Evolutionary conservation across 352 stramenopile species (phyloP).

Genomic region (Globisporangium cylindrosporum): DNA sequence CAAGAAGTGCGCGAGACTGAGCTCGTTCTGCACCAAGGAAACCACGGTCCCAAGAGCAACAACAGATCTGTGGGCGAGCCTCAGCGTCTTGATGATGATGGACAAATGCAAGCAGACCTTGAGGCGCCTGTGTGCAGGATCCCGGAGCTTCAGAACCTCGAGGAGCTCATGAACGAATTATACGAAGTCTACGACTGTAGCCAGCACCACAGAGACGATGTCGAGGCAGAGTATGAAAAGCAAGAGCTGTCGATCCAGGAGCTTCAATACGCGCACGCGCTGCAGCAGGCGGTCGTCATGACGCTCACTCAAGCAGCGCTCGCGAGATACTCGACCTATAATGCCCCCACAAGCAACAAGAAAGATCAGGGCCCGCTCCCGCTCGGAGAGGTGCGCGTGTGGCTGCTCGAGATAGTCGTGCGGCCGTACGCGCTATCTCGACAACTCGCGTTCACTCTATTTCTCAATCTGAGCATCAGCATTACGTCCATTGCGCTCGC

Average conservation of each 20-base stretch:
- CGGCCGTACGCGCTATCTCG: constrained; percentile 29
- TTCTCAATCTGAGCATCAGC: constrained; percentile 26
- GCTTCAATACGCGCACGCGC: constrained; percentile 21
- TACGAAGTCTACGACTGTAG: constrained; percentile 24
- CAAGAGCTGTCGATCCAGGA: constrained; percentile 20
- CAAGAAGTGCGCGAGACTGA: constrained; percentile 8
- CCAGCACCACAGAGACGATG: neutral
- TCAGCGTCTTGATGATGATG: neutral
- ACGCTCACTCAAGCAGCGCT: constrained; percentile 16
- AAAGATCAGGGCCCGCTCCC: constrained; percentile 4
- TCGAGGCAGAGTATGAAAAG: neutral
- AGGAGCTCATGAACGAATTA: constrained; percentile 35
- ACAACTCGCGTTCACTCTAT: constrained; percentile 40
- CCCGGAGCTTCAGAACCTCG: constrained; percentile 23
- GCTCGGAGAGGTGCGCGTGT: constrained; percentile 25
- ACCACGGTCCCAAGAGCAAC: neutral
- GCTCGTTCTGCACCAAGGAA: neutral
- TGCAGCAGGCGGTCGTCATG: constrained; percentile 24
- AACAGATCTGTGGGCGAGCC: neutral
- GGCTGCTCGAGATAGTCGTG: constrained; percentile 41
- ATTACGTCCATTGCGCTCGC: constrained; percentile 22
- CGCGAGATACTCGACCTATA: neutral
- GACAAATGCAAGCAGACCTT: neutral
- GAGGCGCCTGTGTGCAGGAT: neutral
- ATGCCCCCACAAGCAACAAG: constrained; percentile 1